A percentile compares a stretch with the other conserved stretches of the same genome.
Conservation (phyloP, 345 rosid genomes). For the Eucalyptus urophylla region DNA sequence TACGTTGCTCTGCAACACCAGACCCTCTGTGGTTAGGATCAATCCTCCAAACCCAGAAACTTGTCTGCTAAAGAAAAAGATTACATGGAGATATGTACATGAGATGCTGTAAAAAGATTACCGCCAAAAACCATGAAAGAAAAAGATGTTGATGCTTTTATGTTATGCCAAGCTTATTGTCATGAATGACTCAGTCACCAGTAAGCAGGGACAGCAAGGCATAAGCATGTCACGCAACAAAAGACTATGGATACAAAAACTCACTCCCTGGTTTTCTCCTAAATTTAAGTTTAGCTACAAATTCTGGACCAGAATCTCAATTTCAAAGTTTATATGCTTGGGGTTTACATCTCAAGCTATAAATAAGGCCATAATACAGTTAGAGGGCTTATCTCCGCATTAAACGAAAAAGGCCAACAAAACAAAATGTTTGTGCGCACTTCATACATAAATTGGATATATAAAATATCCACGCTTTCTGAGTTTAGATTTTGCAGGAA, state of each 20-base stretch:
- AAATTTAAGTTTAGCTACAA: background rate
- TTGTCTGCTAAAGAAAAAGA: conserved; percentile 28
- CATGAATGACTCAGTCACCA: background rate
- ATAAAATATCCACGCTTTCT: background rate
- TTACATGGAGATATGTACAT: background rate
- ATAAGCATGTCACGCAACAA: background rate
- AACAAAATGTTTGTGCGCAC: background rate
- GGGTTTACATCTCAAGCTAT: background rate
- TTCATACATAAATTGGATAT: background rate
- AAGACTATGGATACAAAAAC: background rate
- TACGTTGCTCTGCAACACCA: conserved; percentile 23
- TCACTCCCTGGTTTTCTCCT: background rate
- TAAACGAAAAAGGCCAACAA: background rate
- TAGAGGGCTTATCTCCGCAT: background rate
- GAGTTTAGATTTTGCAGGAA: background rate
- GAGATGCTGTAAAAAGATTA: background rate
- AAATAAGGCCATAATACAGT: background rate
- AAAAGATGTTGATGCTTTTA: background rate
- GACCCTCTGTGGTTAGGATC: conserved; percentile 44
- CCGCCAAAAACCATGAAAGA: background rate
- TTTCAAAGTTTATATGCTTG: background rate
- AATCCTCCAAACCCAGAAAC: conserved; percentile 78
- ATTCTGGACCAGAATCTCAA: background rate
- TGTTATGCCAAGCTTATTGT: background rate
- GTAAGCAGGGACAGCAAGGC: background rate